Evolutionary conservation across 202 grass and related monocot genomes (phyloP).

Genomic region (Eragrostis tef): DNA sequence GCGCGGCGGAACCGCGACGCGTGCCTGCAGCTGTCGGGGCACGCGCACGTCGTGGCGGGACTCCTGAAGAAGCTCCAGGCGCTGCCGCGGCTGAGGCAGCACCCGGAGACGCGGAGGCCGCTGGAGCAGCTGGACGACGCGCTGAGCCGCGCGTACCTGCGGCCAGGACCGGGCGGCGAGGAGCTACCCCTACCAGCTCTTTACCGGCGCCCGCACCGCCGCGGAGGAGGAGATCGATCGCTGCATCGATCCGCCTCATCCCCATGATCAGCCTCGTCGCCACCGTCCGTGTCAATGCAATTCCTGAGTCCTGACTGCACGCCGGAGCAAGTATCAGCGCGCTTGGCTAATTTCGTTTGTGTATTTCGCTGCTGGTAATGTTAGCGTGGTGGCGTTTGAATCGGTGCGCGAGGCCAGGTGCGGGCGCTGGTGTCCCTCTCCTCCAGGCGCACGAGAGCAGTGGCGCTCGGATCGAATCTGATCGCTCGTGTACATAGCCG

Average conservation of each 20-base stretch:
- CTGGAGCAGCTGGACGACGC: conserved; percentile 14
- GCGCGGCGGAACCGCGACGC: background rate
- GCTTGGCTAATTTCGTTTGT: no score
- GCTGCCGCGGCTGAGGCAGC: background rate
- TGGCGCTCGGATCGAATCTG: no score
- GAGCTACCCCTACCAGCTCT: background rate
- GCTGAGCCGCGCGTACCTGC: conserved; percentile 6
- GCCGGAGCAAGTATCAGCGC: no score
- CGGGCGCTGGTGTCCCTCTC: no score
- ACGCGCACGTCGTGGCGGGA: background rate
- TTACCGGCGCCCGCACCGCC: background rate
- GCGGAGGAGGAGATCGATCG: conserved; percentile 18
- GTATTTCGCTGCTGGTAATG: no score
- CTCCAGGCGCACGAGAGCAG: no score
- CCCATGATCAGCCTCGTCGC: conserved; percentile 20
- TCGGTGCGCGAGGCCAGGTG: no score
- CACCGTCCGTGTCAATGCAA: background rate
- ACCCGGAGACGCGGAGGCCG: conserved; percentile 4
- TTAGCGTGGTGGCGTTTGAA: no score
- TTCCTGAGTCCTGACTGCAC: no score
- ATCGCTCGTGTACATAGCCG: no score
- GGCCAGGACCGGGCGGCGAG: background rate
- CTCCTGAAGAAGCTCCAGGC: background rate
- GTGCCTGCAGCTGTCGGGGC: conserved; percentile 17
- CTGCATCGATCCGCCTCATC: conserved; percentile 19